Conservation (phyloP, 345 rosid species). For the Linum trigynum region DNA sequence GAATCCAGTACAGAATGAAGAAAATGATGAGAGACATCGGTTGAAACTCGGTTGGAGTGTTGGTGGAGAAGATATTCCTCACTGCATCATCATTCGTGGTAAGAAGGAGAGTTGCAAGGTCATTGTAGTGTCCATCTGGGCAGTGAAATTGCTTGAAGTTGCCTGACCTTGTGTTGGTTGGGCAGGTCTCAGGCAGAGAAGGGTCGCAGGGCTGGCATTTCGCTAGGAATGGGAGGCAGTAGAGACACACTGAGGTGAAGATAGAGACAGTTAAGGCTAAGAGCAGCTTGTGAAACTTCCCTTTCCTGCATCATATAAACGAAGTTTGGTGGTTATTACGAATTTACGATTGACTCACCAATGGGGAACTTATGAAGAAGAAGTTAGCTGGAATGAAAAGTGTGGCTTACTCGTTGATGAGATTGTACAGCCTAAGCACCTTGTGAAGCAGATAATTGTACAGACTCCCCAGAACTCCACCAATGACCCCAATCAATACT, state of each 20-base stretch:
- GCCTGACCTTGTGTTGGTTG: constrained; percentile 56
- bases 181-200: constrained; percentile 37
- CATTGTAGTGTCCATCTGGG: constrained; percentile 77
- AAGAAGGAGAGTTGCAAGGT: constrained; percentile 80
- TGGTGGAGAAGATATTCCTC: constrained; percentile 71
- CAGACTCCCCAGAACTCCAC: constrained; percentile 82
- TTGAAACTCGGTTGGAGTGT: constrained; percentile 52
- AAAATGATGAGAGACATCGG: constrained; percentile 50
- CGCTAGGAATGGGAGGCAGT: constrained; percentile 69
- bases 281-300: constrained; percentile 67
- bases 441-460: constrained; percentile 74
- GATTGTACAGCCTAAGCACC: constrained; percentile 66
- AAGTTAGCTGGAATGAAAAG: neutral
- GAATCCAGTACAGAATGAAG: constrained; percentile 57
- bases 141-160: constrained; percentile 90
- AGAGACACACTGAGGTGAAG: constrained; percentile 73
- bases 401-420: constrained; percentile 66
- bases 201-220: constrained; percentile 67
- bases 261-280: constrained; percentile 58
- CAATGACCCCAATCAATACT: constrained; percentile 59
- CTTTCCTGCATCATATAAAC: constrained; percentile 49
- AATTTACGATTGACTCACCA: neutral
- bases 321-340: neutral
- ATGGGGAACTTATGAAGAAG: neutral
- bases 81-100: constrained; percentile 93